Evolutionary conservation across 2,329 filamentous ascomycete species (phyloP).

Genomic region (Ophiostoma piceae): DNA sequence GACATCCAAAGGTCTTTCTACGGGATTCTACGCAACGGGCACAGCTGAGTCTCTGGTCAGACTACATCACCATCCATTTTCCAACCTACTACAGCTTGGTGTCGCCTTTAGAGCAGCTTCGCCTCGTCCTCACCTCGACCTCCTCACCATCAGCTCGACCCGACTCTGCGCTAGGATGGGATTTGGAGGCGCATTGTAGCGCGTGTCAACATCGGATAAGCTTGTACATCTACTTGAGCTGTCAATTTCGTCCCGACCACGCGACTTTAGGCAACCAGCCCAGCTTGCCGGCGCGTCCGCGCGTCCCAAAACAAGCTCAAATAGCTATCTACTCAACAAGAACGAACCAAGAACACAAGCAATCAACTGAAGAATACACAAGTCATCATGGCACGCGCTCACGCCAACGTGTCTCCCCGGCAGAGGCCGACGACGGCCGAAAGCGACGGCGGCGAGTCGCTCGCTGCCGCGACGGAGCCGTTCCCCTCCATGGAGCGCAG

Average conservation of each 20-base stretch:
- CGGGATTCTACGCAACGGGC: not conserved
- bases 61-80: not conserved
- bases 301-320: not conserved
- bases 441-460: not conserved
- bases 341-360: not conserved
- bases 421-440: conserved; percentile 1
- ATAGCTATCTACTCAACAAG: not conserved
- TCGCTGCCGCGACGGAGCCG: not conserved
- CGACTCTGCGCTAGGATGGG: conserved; percentile 9
- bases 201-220: conserved; percentile 1
- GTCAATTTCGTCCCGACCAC: no score
- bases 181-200: conserved; percentile 13
- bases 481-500: conserved; percentile 30
- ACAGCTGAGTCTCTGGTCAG: not conserved
- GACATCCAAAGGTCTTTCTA: not conserved
- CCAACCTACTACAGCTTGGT: not conserved
- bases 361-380: no score
- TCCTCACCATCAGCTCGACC: not conserved
- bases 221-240: not conserved
- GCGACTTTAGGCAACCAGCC: not conserved
- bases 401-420: not conserved
- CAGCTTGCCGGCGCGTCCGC: not conserved
- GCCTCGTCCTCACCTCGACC: not conserved
- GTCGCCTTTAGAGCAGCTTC: not conserved
- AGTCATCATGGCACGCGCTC: conserved; percentile 10